Evolutionary conservation across 2,329 filamentous ascomycete species (phyloP).

Genomic region (Hymenoscyphus occultus): DNA sequence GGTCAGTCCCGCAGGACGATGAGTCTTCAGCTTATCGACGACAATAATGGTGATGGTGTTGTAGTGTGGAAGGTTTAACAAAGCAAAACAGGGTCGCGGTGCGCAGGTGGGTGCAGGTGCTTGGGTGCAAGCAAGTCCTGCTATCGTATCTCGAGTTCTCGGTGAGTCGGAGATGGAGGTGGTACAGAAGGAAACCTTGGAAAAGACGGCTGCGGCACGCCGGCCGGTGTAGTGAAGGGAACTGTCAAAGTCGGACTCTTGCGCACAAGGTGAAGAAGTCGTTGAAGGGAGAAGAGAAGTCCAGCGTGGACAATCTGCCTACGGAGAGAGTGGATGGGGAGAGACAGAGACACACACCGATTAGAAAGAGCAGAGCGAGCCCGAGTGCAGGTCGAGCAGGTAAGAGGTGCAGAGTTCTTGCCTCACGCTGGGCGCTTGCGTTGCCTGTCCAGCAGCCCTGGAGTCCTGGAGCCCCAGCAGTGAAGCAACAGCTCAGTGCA

Average conservation of each 20-base stretch:
- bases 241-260: neutral
- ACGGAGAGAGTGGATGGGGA: no score
- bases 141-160: neutral
- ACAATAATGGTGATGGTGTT: conserved; percentile 24
- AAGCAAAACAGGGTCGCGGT: conserved; percentile 23
- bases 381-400: neutral
- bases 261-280: neutral
- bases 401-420: conserved; percentile 2
- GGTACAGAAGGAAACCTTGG: conserved; percentile 12
- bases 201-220: conserved; percentile 1
- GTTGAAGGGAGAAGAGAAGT: neutral
- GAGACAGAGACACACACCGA: no score
- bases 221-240: conserved; percentile 12
- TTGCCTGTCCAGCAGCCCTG: neutral
- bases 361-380: neutral
- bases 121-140: neutral
- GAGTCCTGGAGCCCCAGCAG: no score
- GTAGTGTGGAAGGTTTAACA: conserved; percentile 27
- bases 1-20: conserved; percentile 33
- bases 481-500: no score
- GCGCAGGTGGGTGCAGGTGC: neutral
- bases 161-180: conserved; percentile 19
- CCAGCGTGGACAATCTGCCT: neutral
- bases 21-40: conserved; percentile 21
- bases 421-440: neutral